Percentiles rank a stretch among this genome's conserved stretches.
phyloP scores from a whole-genome alignment of 1,284 basidiomycete species.

The Naganishia sp. region DNA sequence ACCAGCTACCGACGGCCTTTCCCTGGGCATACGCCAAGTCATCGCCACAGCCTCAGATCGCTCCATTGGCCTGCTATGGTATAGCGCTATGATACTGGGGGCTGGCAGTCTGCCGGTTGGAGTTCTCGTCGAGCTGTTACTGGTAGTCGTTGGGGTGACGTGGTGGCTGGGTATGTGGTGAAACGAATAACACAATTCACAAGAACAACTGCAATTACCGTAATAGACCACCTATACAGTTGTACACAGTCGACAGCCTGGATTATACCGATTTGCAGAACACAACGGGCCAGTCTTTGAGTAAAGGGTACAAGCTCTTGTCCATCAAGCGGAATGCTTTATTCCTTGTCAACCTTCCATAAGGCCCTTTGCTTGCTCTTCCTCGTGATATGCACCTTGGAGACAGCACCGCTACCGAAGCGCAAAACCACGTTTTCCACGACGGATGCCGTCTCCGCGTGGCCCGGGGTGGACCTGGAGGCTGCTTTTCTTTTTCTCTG shows the following conservation, averaged over 20 bases:
- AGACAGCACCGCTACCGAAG: constrained; percentile 71
- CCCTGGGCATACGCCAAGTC: constrained; percentile 13
- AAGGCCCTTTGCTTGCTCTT: constrained; percentile 72
- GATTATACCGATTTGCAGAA: not conserved
- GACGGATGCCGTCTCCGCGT: constrained; percentile 18
- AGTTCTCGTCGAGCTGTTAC: constrained; percentile 23
- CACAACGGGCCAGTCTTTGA: not conserved
- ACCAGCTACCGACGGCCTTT: constrained; percentile 7
- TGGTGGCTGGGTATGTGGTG: constrained; percentile 27
- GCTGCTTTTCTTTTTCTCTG: constrained; percentile 67
- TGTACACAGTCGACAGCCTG: not conserved
- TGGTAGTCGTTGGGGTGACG: constrained; percentile 19
- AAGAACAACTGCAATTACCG: constrained; percentile 7
- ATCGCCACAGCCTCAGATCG: constrained; percentile 5
- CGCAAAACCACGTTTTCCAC: constrained; percentile 79
- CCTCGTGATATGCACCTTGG: constrained; percentile 77
- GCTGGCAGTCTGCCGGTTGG: constrained; percentile 30
- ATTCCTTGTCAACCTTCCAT: constrained; percentile 79
- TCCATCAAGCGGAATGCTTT: not conserved
- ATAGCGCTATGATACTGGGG: constrained; percentile 25
- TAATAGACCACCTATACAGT: constrained; percentile 11
- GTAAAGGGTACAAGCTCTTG: not conserved
- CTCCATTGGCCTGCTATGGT: constrained; percentile 28
- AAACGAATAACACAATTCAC: not conserved
- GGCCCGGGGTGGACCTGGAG: constrained; percentile 58